Evolutionary conservation across 345 rosid genomes (phyloP).

Genomic region (thale cress (Arabidopsis thaliana)): DNA sequence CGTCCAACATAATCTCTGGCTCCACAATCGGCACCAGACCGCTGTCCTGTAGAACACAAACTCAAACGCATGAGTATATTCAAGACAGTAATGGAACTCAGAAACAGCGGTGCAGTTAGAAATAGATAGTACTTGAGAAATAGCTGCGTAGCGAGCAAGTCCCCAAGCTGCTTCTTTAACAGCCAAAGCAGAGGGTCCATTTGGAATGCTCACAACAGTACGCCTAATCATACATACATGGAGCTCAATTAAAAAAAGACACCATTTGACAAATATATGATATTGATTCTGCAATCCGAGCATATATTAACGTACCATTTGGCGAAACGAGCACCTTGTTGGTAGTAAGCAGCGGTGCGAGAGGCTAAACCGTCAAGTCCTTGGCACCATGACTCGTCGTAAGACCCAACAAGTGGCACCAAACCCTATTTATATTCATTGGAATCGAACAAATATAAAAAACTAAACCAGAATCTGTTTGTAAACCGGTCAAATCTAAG

Average conservation of each 20-base stretch:
- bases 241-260: conserved; percentile 1
- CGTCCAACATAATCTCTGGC: conserved; percentile 95
- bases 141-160: conserved; percentile 91
- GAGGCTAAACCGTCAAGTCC: conserved; percentile 96
- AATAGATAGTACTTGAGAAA: conserved; percentile 63
- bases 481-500: conserved; percentile 51
- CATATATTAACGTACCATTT: conserved; percentile 62
- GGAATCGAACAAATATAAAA: not conserved
- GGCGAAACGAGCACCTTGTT: conserved; percentile 97
- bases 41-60: conserved; percentile 62
- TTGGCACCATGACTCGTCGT: conserved; percentile 97
- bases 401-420: conserved; percentile 89
- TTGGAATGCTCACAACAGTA: conserved; percentile 96
- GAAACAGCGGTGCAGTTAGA: not conserved
- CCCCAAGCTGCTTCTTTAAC: conserved; percentile 99
- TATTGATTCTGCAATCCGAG: not conserved
- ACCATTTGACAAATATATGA: not conserved
- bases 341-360: conserved; percentile 93
- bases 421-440: conserved; percentile 62
- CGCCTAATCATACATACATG: conserved; percentile 59
- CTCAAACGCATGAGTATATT: not conserved
- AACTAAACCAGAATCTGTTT: conserved; percentile 46
- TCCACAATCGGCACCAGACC: conserved; percentile 97
- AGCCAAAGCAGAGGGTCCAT: conserved; percentile 92
- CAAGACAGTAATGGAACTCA: not conserved